phyloP scores from a whole-genome alignment of 2,329 filamentous ascomycete genomes.

The Pseudonectria buxi region DNA sequence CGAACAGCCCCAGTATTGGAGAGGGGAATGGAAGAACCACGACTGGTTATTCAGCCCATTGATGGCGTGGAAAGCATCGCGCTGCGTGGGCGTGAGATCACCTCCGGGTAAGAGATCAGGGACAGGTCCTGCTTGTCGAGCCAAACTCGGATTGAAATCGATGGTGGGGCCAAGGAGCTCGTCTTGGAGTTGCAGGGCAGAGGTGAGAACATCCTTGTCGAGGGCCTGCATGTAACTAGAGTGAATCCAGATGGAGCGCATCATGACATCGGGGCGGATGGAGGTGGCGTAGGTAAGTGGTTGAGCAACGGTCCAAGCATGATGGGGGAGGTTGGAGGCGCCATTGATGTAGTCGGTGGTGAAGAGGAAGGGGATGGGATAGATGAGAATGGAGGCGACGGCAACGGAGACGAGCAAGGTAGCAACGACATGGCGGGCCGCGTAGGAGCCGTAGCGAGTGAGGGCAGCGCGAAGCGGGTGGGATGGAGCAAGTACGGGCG shows the following conservation, averaged over 20 bases:
- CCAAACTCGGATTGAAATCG: constrained; percentile 45
- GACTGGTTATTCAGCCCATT: constrained; percentile 56
- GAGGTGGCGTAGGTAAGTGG: constrained; percentile 47
- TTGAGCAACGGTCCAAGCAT: constrained; percentile 74
- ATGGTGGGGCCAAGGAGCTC: constrained; percentile 56
- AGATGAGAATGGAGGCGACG: constrained; percentile 62
- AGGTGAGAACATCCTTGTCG: constrained; percentile 55
- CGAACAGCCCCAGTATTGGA: constrained; percentile 75
- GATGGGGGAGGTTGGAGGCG: constrained; percentile 64
- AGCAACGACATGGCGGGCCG: constrained; percentile 65
- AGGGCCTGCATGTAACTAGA: constrained; percentile 74
- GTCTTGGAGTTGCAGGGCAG: constrained; percentile 64
- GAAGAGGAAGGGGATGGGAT: constrained; percentile 69
- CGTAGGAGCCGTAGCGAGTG: constrained; percentile 62
- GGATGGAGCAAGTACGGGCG: constrained; percentile 55
- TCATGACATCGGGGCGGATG: constrained; percentile 62
- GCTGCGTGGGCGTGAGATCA: constrained; percentile 37
- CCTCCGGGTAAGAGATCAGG: constrained; percentile 20
- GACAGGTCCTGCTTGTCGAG: constrained; percentile 21
- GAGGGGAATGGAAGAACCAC: constrained; percentile 77
- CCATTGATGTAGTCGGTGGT: constrained; percentile 65
- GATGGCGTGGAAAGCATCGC: constrained; percentile 51
- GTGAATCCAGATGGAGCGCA: constrained; percentile 77
- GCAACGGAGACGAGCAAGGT: constrained; percentile 70
- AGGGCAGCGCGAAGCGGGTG: constrained; percentile 61